These are phyloP conservation scores for Tuber calosporum DNA, from an alignment of 495 filamentous ascomycete species.

Conservation along the genomic window DNA sequence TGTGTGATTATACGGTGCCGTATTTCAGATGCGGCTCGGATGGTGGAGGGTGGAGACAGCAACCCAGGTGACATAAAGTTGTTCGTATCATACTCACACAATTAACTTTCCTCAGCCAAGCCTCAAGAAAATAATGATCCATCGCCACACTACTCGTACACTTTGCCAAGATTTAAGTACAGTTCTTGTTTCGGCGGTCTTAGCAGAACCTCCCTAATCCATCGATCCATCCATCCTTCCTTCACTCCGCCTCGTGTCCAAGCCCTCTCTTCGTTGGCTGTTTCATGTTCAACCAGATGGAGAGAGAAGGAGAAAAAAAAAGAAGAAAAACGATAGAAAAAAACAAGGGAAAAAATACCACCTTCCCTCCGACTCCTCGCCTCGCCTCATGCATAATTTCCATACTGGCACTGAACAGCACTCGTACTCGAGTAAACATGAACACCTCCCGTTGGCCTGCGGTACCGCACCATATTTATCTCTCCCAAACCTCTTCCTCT, in stretches of 20 bases:
- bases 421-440: no score
- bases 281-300: constrained; percentile 4
- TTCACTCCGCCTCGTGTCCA: background rate
- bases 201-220: no score
- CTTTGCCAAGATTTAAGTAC: no score
- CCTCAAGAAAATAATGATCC: no score
- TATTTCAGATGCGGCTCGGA: no score
- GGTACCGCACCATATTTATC: background rate
- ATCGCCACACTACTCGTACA: no score
- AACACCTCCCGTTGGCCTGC: background rate
- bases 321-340: background rate
- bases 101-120: no score
- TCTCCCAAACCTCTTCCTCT: background rate
- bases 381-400: background rate
- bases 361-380: background rate
- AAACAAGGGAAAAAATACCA: background rate
- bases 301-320: background rate
- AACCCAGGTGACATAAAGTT: no score
- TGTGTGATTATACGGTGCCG: no score
- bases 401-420: background rate
- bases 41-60: no score
- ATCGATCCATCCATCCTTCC: background rate
- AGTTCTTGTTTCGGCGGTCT: no score
- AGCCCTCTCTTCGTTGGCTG: background rate
- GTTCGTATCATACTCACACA: no score